Evolutionary conservation across 352 stramenopile species (phyloP).

Genomic region (Aphanomyces invadans): DNA sequence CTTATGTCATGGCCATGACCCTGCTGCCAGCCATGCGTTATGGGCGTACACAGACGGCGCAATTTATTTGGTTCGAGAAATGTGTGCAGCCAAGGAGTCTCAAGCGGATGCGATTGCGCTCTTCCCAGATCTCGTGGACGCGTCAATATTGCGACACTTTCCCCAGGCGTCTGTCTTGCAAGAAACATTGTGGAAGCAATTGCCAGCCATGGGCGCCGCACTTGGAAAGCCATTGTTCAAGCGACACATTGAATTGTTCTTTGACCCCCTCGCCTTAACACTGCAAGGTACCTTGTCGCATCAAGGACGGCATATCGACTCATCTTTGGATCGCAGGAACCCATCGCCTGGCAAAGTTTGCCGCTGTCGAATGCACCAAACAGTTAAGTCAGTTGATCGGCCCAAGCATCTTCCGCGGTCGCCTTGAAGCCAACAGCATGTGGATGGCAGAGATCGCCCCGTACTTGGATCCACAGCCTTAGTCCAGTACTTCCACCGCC

Average conservation of each 20-base stretch:
- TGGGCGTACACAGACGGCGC: constrained; percentile 95
- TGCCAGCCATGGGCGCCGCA: constrained; percentile 57
- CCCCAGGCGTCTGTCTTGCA: constrained; percentile 65
- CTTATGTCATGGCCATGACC: constrained; percentile 62
- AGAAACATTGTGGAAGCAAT: constrained; percentile 80
- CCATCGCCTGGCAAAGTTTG: constrained; percentile 58
- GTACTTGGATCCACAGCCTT: background rate
- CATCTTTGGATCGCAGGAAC: constrained; percentile 25
- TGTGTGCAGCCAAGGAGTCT: constrained; percentile 61
- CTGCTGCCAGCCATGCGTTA: constrained; percentile 66
- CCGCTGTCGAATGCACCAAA: constrained; percentile 62
- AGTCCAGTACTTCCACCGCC: no score
- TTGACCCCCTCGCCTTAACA: constrained; percentile 77
- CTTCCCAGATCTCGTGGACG: constrained; percentile 54
- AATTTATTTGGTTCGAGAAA: constrained; percentile 92
- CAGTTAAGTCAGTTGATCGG: constrained; percentile 72
- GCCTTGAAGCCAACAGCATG: constrained; percentile 54
- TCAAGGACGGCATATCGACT: background rate
- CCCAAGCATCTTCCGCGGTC: constrained; percentile 71
- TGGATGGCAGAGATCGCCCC: constrained; percentile 57
- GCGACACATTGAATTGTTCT: constrained; percentile 73
- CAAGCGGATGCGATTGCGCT: constrained; percentile 33
- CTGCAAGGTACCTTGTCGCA: constrained; percentile 33
- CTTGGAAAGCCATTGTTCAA: constrained; percentile 82
- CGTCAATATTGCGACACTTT: constrained; percentile 68